Conservation (phyloP, 139 green algal species). For the Chlorella sp. region DNA sequence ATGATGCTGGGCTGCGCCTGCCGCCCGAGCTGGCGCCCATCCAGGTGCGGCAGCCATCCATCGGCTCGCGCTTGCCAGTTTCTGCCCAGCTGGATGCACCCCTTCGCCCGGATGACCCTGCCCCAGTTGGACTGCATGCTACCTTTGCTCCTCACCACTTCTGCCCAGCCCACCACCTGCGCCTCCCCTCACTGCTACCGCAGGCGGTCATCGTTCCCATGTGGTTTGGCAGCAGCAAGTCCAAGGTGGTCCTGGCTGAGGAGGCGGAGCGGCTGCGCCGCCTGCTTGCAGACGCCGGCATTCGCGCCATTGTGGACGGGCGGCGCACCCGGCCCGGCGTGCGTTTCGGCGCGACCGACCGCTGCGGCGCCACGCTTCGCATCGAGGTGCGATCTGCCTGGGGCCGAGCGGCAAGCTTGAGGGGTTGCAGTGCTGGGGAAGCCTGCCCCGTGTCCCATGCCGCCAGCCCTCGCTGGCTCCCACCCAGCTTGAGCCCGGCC, state of each 20-base stretch:
- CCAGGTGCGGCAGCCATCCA: slow-evolving; percentile 72
- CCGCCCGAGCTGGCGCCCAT: slow-evolving; percentile 88
- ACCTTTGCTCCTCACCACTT: not conserved
- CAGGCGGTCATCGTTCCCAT: not conserved
- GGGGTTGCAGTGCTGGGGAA: not conserved
- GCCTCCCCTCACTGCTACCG: not conserved
- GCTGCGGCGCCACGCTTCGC: slow-evolving; percentile 83
- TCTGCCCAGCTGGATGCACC: not conserved
- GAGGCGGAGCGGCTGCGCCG: slow-evolving; percentile 23
- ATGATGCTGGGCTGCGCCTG: slow-evolving; percentile 90
- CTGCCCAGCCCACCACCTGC: not conserved
- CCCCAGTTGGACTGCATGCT: not conserved
- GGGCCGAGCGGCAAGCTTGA: not conserved
- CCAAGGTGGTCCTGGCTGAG: not conserved
- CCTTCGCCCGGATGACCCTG: not conserved
- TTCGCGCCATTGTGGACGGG: slow-evolving; percentile 87
- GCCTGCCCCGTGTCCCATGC: not conserved
- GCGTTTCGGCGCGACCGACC: slow-evolving; percentile 95
- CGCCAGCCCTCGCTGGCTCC: not conserved
- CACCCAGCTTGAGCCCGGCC: too few relatives aligned
- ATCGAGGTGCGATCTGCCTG: slow-evolving; percentile 63
- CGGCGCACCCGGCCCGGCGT: slow-evolving; percentile 73
- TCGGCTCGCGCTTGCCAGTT: too few relatives aligned
- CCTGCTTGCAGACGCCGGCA: slow-evolving; percentile 55
- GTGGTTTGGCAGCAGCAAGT: too few relatives aligned